A percentile compares a stretch with the other conserved stretches of the same genome.
Evolutionary conservation across 2,329 filamentous ascomycete species (phyloP).

Genomic region (Colletotrichum simmondsii): DNA sequence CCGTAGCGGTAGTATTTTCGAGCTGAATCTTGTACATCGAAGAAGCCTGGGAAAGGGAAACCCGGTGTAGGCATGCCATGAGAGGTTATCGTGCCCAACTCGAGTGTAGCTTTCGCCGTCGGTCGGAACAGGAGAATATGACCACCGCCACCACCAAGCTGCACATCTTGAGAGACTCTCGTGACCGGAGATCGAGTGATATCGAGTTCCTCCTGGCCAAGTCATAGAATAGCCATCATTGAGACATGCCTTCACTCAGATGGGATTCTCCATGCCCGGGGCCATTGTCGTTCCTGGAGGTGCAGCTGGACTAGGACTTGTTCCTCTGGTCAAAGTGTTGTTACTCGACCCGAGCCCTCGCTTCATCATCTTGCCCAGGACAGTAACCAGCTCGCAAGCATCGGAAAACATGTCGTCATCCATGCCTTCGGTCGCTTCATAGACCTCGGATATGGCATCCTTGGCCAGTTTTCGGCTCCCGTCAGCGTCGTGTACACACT

Average conservation of each 20-base stretch:
- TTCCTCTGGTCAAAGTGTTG: conserved; percentile 46
- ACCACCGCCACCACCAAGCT: background rate
- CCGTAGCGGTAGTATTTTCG: background rate
- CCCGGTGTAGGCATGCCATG: background rate
- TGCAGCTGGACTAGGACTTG: conserved; percentile 42
- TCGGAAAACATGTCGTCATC: conserved; percentile 96
- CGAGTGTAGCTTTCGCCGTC: background rate
- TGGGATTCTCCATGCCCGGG: conserved; percentile 57
- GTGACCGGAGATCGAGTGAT: background rate
- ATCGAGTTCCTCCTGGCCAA: background rate
- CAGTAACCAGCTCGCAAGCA: conserved; percentile 86
- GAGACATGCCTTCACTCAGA: conserved; percentile 42
- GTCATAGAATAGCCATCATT: background rate
- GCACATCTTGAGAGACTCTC: background rate
- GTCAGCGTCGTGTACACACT: conserved; percentile 86
- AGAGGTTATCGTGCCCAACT: background rate
- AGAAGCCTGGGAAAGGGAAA: background rate
- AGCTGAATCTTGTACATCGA: background rate
- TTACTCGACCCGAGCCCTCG: conserved; percentile 65
- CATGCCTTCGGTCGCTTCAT: conserved; percentile 90
- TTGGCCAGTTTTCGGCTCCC: conserved; percentile 81
- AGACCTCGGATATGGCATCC: conserved; percentile 88
- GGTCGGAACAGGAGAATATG: background rate
- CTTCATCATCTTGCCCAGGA: conserved; percentile 90
- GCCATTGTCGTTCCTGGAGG: conserved; percentile 36